A percentile compares a stretch with the other conserved stretches of the same genome.
phyloP scores from a whole-genome alignment of 352 stramenopile genomes.

The Phytopythium mirpurense region DNA sequence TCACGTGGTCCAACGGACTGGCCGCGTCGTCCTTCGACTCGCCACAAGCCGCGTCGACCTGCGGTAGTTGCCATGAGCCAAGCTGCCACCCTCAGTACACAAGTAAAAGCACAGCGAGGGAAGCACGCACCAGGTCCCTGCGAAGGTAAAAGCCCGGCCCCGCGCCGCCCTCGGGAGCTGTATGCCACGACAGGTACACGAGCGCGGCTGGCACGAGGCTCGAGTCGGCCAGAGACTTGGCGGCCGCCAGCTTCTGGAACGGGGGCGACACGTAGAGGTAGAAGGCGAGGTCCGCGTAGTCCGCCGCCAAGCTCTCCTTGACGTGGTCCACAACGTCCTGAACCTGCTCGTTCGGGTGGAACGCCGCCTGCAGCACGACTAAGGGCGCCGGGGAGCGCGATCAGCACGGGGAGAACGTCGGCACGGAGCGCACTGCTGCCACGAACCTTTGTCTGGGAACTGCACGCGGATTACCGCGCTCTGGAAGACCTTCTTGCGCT shows the following conservation, averaged over 20 bases:
- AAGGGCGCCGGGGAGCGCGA: too few relatives aligned
- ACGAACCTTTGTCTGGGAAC: slow-evolving; percentile 74
- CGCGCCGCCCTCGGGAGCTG: slow-evolving; percentile 14
- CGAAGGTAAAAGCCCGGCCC: slow-evolving; percentile 52
- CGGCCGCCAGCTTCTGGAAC: slow-evolving; percentile 46
- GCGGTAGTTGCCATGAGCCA: not conserved
- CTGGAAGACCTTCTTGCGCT: slow-evolving; percentile 80
- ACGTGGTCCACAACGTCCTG: slow-evolving; percentile 69
- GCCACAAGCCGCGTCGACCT: slow-evolving; percentile 29
- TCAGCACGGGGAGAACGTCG: not conserved
- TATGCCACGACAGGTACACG: slow-evolving; percentile 70
- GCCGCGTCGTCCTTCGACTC: slow-evolving; percentile 33
- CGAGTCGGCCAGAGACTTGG: slow-evolving; percentile 60
- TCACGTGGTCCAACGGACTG: slow-evolving; percentile 14
- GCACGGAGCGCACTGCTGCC: not conserved
- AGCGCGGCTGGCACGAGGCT: slow-evolving; percentile 75
- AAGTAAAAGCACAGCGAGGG: too few relatives aligned
- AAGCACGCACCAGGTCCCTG: slow-evolving; percentile 42
- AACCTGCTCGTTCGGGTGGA: slow-evolving; percentile 78
- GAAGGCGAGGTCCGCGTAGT: slow-evolving; percentile 28
- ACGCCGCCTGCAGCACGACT: slow-evolving; percentile 79
- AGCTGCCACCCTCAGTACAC: too few relatives aligned
- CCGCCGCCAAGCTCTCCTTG: slow-evolving; percentile 31
- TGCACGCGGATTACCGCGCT: slow-evolving; percentile 72
- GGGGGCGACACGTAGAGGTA: slow-evolving; percentile 81